Evolutionary conservation across 2,329 filamentous ascomycete genomes (phyloP).

Genomic region (Purpureocillium takamizusanense): DNA sequence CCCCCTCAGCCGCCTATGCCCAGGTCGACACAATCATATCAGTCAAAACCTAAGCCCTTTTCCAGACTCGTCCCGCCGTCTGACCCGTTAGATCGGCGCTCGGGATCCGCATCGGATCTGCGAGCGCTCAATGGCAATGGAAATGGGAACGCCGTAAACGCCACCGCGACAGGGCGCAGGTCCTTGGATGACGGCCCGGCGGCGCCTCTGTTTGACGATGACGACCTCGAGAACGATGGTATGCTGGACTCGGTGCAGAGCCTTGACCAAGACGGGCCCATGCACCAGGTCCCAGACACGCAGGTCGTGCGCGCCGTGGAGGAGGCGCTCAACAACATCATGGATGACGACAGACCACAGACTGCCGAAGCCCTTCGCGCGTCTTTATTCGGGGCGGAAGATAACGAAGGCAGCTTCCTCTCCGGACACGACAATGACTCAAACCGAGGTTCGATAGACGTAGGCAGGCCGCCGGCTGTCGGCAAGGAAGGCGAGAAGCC

Average conservation of each 20-base stretch:
- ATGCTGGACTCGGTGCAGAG: slow-evolving; percentile 67
- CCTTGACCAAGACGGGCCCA: slow-evolving; percentile 55
- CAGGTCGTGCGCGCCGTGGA: slow-evolving; percentile 89
- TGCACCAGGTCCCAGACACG: slow-evolving; percentile 57
- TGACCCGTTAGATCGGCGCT: slow-evolving; percentile 28
- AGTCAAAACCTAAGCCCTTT: slow-evolving; percentile 32
- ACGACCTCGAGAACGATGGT: slow-evolving; percentile 63
- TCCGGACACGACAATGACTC: slow-evolving; percentile 50
- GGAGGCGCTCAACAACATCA: slow-evolving; percentile 81
- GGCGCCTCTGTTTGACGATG: slow-evolving; percentile 68
- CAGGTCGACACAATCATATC: slow-evolving; percentile 27
- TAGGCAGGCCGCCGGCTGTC: slow-evolving; percentile 19
- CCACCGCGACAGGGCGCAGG: slow-evolving; percentile 39
- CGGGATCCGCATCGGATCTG: slow-evolving; percentile 40
- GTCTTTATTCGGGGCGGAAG: slow-evolving; percentile 49
- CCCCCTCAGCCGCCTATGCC: slow-evolving; percentile 12
- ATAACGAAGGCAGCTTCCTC: slow-evolving; percentile 37
- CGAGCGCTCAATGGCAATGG: slow-evolving; percentile 26
- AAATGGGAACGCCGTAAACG: slow-evolving; percentile 30
- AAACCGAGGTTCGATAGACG: slow-evolving; percentile 53
- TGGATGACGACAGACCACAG: slow-evolving; percentile 64
- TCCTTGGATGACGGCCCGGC: slow-evolving; percentile 58
- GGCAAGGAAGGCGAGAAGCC: slow-evolving; percentile 56
- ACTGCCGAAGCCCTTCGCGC: slow-evolving; percentile 55
- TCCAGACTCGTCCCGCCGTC: slow-evolving; percentile 28